These are phyloP conservation scores for Anastatica hierochuntica DNA, from an alignment of 345 rosid species.

Conservation along the genomic window DNA sequence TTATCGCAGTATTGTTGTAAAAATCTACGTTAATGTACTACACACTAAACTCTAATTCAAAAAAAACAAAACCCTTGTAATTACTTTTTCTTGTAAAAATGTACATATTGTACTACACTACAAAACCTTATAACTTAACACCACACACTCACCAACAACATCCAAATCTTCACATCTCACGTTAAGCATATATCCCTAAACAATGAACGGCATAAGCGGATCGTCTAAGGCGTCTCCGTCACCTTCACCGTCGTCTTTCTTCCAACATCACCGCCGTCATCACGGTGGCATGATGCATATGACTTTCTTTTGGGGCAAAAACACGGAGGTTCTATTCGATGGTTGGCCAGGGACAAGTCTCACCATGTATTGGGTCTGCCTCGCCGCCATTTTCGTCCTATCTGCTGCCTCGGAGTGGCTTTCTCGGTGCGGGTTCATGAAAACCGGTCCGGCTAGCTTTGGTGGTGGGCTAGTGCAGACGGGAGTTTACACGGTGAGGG, in stretches of 20 bases:
- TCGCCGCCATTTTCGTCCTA: conserved; percentile 37
- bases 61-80: too few species aligned
- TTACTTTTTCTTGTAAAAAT: too few species aligned
- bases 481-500: conserved; percentile 35
- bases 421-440: conserved; percentile 24
- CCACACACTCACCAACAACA: too few species aligned
- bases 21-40: too few species aligned
- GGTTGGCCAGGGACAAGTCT: conserved; percentile 66
- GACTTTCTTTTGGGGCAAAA: conserved; percentile 66
- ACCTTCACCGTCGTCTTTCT: conserved; percentile 16
- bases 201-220: conserved; percentile 21
- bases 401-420: conserved; percentile 52
- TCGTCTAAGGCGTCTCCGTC: conserved; percentile 9
- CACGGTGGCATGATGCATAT: conserved; percentile 31
- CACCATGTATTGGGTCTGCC: conserved; percentile 54
- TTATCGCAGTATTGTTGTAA: too few species aligned
- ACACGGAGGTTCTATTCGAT: conserved; percentile 44
- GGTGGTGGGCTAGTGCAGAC: conserved; percentile 44
- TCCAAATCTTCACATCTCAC: neutral
- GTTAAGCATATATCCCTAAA: too few species aligned
- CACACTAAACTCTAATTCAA: too few species aligned
- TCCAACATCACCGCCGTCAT: conserved; percentile 10
- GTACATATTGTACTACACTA: too few species aligned
- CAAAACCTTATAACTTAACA: too few species aligned
- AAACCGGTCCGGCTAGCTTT: conserved; percentile 40